Base-by-base conservation (phyloP, 2,329 filamentous ascomycete species). In the Curvularia eragrostidis region DNA sequence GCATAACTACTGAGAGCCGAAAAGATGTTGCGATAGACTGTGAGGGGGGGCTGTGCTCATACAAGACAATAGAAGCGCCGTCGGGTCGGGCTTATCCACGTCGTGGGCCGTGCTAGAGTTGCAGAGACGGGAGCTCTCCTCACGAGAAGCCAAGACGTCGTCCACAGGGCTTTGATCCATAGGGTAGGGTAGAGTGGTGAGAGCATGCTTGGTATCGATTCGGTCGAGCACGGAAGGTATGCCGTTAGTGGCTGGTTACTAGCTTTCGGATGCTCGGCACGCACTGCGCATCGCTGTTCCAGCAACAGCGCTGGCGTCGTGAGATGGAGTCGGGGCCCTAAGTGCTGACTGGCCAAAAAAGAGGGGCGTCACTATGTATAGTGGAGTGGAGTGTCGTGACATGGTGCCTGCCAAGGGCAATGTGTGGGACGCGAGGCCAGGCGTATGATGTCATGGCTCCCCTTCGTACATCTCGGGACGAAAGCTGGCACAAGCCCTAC, bases 331-430 rank as follows among this genome's bases (percentile, higher is more conserved):
- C 34, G 15, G 2, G 34, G 1, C 15, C 34, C 34, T 5, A 5
- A 8, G 34, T n/a, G 15, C 5, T 18, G n/a, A 36, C 15, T 36
- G 34, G 34, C 9, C 18, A 15, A 13, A 36, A 36, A 2, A 36
- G 15, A 8, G 15, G 34, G 32, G 10, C 12, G 12, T 12, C 5
- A 5, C 12, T 3, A 3, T 34, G 32, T 15, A 15, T 12, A 34
- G 32, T 15, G 32, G 32, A 34, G 43, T 46, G 5, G n/a, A 26
- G 30, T 42, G 52, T 28, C 19, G 34, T 34, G 39, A 12, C 24
- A 51, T 47, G 43, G 59, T 62, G 47, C 61, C 58, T 63, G 63
- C 63, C 63, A 65, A 65, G 63, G 39, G 43, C 36, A 54, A 23
- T n/a, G 10, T 43, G 26, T 49, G 32, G 48, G 38, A 55, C 53